Base-by-base conservation (phyloP, 176 grass and related monocot species). In the Chloris gayana region DNA sequence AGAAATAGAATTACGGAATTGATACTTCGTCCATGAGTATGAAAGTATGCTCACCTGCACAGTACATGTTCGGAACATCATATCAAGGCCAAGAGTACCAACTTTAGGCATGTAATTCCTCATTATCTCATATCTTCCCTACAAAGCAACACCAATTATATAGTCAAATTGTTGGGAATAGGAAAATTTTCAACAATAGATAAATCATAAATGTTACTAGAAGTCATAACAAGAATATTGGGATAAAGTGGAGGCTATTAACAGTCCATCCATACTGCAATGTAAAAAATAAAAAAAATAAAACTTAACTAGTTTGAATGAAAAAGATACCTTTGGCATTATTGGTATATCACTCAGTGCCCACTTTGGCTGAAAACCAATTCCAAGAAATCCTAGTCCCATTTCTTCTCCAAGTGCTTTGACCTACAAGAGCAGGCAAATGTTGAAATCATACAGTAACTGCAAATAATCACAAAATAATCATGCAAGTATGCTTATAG, bases 51-150 rank as follows among this genome's bases (percentile, higher is more conserved):
- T 59, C 60, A 89, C 96, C 90, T 99, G 96, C 64, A 99, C 96
- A 68, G 96, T 99, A 58, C 96, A 99, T 61, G 96, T 99, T 65
- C 96, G 88, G 46, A 99, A 99, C 96, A 99, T 99, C 96, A 99
- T 99, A 84, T 99, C 92, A 69, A 89, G 90, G 26, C 96, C 96
- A 82, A 99, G 88, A 60, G 96, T 70, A 75, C 96, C 96, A 83
- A 99, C 96, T 95, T 99, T 99, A 64, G 96, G 96, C 96, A 99
- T 99, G 89, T 99, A 99, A 71, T 95, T 91, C 58, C 86, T 89
- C 96, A 99, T 99, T 72, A 99, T 99, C 53, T 93, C 82, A 19
- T 95, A 99, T 44, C 96, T 94, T 86, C 90, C 86, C 92, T 98
- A 85, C 75, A 80, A 32, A 86, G 19, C 22, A 46, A 33, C 68